phyloP scores from a whole-genome alignment of 805 yeast genomes.

The Candida adriatica region DNA sequence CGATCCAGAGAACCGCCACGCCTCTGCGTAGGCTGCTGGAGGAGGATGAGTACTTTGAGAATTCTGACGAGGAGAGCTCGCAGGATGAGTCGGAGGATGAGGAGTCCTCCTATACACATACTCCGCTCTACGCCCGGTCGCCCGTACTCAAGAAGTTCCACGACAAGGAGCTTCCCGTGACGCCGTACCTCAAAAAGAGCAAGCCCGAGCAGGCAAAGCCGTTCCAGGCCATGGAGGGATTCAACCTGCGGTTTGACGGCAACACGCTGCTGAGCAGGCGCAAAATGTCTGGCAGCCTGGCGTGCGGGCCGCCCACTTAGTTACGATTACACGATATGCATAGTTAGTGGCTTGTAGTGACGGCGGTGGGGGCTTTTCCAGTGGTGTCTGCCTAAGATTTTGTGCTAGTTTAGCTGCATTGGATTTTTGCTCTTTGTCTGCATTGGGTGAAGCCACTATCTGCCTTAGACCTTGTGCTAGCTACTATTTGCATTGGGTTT shows the following conservation, averaged over 20 bases:
- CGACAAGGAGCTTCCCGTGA: constrained; percentile 10
- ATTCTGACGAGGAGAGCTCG: constrained; percentile 20
- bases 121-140: constrained; percentile 10
- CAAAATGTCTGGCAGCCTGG: constrained; percentile 15
- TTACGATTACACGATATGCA: too few species aligned
- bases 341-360: too few species aligned
- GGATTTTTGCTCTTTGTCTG: too few species aligned
- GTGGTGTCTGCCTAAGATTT: too few species aligned
- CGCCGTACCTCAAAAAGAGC: constrained; percentile 14
- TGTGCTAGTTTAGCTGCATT: too few species aligned
- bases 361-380: too few species aligned
- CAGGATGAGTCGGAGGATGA: constrained; percentile 11
- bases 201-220: not conserved
- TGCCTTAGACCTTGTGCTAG: too few species aligned
- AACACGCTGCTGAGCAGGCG: constrained; percentile 24
- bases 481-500: too few species aligned
- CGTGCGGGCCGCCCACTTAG: constrained; percentile 9
- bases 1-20: constrained; percentile 56
- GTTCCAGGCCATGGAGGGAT: constrained; percentile 17
- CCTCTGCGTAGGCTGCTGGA: constrained; percentile 21
- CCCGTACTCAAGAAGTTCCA: constrained; percentile 19
- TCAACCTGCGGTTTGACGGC: constrained; percentile 21
- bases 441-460: too few species aligned
- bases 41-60: constrained; percentile 22
- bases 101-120: constrained; percentile 7